Percentiles rank a stretch among this genome's conserved stretches.
These are phyloP conservation scores for Puccinia coronata DNA, from an alignment of 1,284 basidiomycete species.

Conservation along the genomic window DNA sequence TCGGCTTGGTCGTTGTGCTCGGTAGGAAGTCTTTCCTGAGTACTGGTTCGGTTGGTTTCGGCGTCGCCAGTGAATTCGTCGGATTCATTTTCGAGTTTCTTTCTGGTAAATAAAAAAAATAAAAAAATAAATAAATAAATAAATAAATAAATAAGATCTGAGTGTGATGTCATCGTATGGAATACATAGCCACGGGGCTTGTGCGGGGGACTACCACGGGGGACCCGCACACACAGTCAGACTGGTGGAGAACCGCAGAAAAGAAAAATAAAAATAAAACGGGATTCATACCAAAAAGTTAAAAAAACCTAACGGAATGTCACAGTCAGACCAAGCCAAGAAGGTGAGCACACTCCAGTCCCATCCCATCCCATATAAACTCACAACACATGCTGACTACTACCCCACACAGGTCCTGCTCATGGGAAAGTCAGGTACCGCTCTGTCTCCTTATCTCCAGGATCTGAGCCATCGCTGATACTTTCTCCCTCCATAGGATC, in stretches of 20 bases:
- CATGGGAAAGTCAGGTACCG: constrained; percentile 40
- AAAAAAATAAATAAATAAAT: too few relatives aligned
- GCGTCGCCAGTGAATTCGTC: neutral
- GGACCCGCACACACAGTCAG: too few relatives aligned
- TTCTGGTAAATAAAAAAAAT: too few relatives aligned
- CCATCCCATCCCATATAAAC: neutral
- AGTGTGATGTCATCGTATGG: too few relatives aligned
- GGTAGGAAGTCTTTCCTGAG: constrained; percentile 15
- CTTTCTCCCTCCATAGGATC: constrained; percentile 57
- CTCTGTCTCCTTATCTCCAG: neutral
- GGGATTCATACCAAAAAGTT: too few relatives aligned
- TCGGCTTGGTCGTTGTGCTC: neutral
- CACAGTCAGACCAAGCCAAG: constrained; percentile 22
- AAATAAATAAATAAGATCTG: too few relatives aligned
- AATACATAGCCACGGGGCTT: too few relatives aligned
- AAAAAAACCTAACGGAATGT: neutral
- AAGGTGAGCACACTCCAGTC: neutral
- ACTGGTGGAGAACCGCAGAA: neutral
- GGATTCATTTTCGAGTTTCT: neutral
- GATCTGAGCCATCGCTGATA: too few relatives aligned
- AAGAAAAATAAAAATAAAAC: neutral
- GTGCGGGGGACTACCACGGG: neutral
- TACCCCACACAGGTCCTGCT: constrained; percentile 32
- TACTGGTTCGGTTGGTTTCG: neutral
- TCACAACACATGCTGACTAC: neutral